These are phyloP conservation scores for Agaricus blazei DNA, from an alignment of 768 basidiomycete species.

Conservation along the genomic window DNA sequence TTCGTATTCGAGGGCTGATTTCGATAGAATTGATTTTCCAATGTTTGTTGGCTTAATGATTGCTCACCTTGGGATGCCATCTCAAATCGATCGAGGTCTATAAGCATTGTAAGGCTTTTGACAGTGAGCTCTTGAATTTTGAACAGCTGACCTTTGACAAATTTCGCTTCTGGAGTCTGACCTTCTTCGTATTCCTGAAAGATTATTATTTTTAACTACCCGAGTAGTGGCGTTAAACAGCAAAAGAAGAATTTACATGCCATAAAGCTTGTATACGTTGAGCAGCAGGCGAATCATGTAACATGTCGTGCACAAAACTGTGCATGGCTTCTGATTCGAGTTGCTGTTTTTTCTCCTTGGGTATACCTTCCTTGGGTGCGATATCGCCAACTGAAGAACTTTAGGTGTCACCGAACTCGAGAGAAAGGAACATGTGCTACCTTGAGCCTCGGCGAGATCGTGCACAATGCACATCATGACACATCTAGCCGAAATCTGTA, in stretches of 20 bases:
- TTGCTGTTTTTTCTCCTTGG: conserved; percentile 72
- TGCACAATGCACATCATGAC: conserved; percentile 91
- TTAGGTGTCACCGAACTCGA: too few species aligned
- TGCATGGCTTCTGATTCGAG: conserved; percentile 89
- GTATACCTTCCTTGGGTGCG: conserved; percentile 80
- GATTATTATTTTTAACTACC: background rate
- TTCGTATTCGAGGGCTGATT: conserved; percentile 71
- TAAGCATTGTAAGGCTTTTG: background rate
- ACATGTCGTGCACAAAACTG: conserved; percentile 84
- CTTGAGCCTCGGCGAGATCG: conserved; percentile 94
- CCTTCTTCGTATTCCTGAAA: conserved; percentile 80
- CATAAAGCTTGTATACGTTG: conserved; percentile 65
- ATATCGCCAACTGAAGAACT: conserved; percentile 81
- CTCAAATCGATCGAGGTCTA: conserved; percentile 84
- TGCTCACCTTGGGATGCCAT: conserved; percentile 76
- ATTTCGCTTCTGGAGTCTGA: conserved; percentile 66
- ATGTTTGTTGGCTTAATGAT: background rate
- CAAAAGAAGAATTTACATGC: conserved; percentile 39
- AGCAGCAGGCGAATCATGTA: conserved; percentile 70
- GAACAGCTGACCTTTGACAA: conserved; percentile 68
- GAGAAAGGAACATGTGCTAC: conserved; percentile 24
- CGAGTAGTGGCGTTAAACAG: background rate
- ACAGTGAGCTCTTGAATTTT: background rate
- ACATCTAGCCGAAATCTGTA: conserved; percentile 39
- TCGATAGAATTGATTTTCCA: background rate